Conservation (phyloP, 768 basidiomycete species). For the Galerina sulciceps region DNA sequence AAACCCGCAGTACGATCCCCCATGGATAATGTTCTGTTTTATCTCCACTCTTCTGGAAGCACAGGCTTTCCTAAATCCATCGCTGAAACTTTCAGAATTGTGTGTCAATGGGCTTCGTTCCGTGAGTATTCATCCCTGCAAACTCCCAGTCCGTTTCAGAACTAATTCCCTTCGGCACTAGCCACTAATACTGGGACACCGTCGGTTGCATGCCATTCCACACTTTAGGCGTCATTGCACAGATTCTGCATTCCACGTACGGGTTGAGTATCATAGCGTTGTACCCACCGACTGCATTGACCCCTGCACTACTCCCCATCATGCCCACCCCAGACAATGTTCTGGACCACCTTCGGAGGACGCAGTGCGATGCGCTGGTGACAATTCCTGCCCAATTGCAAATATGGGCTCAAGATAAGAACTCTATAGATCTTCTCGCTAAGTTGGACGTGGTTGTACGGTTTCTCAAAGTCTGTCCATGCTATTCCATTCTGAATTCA, state of each 20-base stretch:
- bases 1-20: slow-evolving; percentile 7
- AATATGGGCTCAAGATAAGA: slow-evolving; percentile 34
- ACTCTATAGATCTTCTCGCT: slow-evolving; percentile 27
- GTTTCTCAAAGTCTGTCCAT: too few relatives aligned
- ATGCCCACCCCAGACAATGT: slow-evolving; percentile 35
- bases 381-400: slow-evolving; percentile 44
- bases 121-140: too few relatives aligned
- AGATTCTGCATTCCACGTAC: slow-evolving; percentile 35
- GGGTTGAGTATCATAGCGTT: slow-evolving; percentile 26
- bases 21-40: slow-evolving; percentile 33
- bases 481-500: neutral
- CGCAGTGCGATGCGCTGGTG: slow-evolving; percentile 32
- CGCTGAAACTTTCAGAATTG: slow-evolving; percentile 31
- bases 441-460: slow-evolving; percentile 26
- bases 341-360: slow-evolving; percentile 34
- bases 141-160: neutral
- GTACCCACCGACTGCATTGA: slow-evolving; percentile 34
- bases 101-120: slow-evolving; percentile 35
- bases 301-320: slow-evolving; percentile 31
- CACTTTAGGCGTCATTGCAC: slow-evolving; percentile 31
- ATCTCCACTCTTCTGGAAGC: slow-evolving; percentile 55
- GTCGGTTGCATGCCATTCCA: slow-evolving; percentile 39
- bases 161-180: slow-evolving; percentile 7
- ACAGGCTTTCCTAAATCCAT: slow-evolving; percentile 51
- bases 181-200: slow-evolving; percentile 20